phyloP scores from a whole-genome alignment of 805 yeast genomes.

The Candida maris region DNA sequence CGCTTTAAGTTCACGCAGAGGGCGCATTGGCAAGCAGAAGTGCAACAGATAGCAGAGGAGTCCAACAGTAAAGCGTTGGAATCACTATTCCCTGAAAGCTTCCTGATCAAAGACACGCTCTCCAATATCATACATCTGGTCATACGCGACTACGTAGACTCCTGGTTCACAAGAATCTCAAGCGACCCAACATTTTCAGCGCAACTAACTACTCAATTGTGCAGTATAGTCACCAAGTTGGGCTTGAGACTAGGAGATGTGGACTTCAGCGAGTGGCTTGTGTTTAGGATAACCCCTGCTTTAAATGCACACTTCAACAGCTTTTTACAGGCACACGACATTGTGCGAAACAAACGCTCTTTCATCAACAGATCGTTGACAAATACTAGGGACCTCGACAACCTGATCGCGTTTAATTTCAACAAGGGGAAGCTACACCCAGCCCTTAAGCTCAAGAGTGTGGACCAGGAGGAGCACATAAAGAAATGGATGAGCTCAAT shows the following conservation, averaged over 20 bases:
- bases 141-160: constrained; percentile 48
- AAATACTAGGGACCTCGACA: constrained; percentile 35
- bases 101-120: constrained; percentile 49
- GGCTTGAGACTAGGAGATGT: constrained; percentile 38
- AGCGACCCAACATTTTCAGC: constrained; percentile 37
- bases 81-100: constrained; percentile 41
- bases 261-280: constrained; percentile 56
- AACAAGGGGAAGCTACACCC: constrained; percentile 55
- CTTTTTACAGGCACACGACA: constrained; percentile 43
- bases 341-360: constrained; percentile 27
- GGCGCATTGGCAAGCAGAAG: constrained; percentile 31
- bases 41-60: constrained; percentile 11
- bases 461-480: constrained; percentile 38
- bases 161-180: constrained; percentile 54
- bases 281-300: constrained; percentile 58
- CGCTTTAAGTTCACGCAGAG: constrained; percentile 24
- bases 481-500: constrained; percentile 47
- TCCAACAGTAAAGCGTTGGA: constrained; percentile 9
- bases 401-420: constrained; percentile 41
- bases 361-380: constrained; percentile 16
- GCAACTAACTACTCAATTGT: constrained; percentile 43
- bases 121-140: constrained; percentile 48
- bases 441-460: constrained; percentile 41
- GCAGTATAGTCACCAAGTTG: constrained; percentile 38
- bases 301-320: constrained; percentile 59